phyloP scores from a whole-genome alignment of 2,329 filamentous ascomycete species.

The Anisogramma anomala region DNA sequence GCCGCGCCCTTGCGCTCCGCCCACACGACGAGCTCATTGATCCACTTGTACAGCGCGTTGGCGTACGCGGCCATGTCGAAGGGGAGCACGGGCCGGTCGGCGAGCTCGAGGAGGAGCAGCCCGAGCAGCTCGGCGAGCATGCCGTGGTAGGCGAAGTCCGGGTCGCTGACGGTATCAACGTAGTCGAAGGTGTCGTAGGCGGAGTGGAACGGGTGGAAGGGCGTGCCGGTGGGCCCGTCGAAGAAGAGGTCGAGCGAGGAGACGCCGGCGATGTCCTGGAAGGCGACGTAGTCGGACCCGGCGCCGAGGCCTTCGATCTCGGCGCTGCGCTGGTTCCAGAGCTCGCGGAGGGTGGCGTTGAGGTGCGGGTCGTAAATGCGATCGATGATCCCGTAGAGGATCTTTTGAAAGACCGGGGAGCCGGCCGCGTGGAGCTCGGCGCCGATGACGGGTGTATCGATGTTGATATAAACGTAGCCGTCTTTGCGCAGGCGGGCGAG shows the following conservation, averaged over 20 bases:
- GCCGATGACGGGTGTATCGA: conserved; percentile 73
- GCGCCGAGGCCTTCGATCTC: conserved; percentile 59
- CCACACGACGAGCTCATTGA: conserved; percentile 56
- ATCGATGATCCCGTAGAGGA: conserved; percentile 61
- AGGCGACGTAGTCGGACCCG: conserved; percentile 75
- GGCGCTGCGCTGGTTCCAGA: conserved; percentile 59
- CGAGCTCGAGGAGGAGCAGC: conserved; percentile 73
- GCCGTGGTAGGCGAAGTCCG: conserved; percentile 69
- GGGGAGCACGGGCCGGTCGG: conserved; percentile 69
- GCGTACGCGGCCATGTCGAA: conserved; percentile 72
- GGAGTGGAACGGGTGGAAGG: conserved; percentile 60
- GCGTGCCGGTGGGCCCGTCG: conserved; percentile 16
- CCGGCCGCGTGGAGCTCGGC: conserved; percentile 63
- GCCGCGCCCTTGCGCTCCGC: conserved; percentile 37
- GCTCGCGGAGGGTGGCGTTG: conserved; percentile 59
- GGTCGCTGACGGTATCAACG: conserved; percentile 71
- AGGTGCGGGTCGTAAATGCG: conserved; percentile 60
- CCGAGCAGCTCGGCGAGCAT: conserved; percentile 69
- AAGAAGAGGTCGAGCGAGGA: conserved; percentile 83
- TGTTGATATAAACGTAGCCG: conserved; percentile 80
- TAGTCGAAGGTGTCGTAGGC: conserved; percentile 86
- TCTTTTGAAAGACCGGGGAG: conserved; percentile 65
- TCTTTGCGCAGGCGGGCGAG: conserved; percentile 59
- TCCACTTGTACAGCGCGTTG: conserved; percentile 49
- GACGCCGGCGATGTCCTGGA: conserved; percentile 82